phyloP scores from a whole-genome alignment of 2,329 filamentous ascomycete genomes.

The Trichoderma hamatum region DNA sequence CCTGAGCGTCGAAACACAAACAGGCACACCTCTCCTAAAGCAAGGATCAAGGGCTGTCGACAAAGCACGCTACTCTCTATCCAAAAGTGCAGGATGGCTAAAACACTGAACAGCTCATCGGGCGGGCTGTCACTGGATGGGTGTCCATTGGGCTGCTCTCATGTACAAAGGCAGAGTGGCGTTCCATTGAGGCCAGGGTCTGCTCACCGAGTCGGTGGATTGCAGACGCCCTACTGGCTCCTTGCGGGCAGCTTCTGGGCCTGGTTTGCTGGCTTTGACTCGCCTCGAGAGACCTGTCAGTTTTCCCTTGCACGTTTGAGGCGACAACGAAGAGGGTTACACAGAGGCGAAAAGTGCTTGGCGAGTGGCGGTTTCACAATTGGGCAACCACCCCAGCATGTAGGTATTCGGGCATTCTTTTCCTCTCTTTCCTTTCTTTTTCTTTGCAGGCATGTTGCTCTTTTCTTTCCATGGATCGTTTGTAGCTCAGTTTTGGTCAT shows the following conservation, averaged over 20 bases:
- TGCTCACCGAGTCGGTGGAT: slow-evolving; percentile 24
- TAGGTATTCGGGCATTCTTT: neutral
- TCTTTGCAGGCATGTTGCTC: neutral
- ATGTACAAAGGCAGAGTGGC: neutral
- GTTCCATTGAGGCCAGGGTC: slow-evolving; percentile 5
- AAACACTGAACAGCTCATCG: neutral
- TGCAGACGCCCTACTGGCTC: slow-evolving; percentile 10
- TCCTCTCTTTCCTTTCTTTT: neutral
- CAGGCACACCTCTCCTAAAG: neutral
- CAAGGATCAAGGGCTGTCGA: neutral
- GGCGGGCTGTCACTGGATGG: neutral
- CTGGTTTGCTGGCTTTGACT: neutral
- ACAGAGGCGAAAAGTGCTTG: slow-evolving; percentile 1
- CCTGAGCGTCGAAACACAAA: neutral
- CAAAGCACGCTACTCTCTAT: neutral
- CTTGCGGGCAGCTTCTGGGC: neutral
- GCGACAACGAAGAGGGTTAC: neutral
- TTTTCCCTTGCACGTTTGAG: neutral
- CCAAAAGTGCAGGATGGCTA: slow-evolving; percentile 15
- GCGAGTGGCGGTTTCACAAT: slow-evolving; percentile 21
- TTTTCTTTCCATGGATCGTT: neutral
- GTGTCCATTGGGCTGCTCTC: slow-evolving; percentile 18
- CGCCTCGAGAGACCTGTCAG: slow-evolving; percentile 18
- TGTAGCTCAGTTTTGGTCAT: neutral
- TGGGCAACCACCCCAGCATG: neutral